Base-by-base conservation (phyloP, 83 land plant genomes). In the Picea mariana region DNA sequence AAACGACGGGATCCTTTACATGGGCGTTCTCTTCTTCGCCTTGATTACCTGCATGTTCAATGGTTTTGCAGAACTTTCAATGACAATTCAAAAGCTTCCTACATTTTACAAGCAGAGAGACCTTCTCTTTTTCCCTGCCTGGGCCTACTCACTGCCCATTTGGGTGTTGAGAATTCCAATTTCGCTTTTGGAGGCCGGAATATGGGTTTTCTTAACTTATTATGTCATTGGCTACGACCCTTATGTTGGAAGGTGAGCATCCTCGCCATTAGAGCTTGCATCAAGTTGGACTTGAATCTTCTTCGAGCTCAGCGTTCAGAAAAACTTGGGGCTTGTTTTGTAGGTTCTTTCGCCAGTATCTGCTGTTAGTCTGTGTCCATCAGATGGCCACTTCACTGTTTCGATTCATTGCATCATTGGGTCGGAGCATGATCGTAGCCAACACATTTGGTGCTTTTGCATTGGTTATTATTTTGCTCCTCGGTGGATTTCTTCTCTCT, bases 61-160 rank as follows among this genome's bases (percentile, higher is more conserved):
- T 81, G 95, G 95, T 26, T 88, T 87, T 85, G 3, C 3, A 34
- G 38, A 34, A 3, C 38, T 34, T 34, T 34, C 38, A 34, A 34
- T 34, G 38, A 34, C 91, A 8, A 82, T 90, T 40, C 12, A 63
- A 69, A 87, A 87, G 40, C 91, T 92, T 63, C 95, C 95, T n/a
- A n/a, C n/a, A n/a, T 92, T 92, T 81, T 92, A 88, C 88, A 92
- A 92, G 83, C 3, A 34, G 38, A 34, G 38, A 34, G 38, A 34
- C 38, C 38, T 34, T 34, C 38, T 0, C 38, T 34, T 92, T 65
- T 92, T 75, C 66, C 95, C 95, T 26, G 49, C 95, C 26, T 92
- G 95, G 95, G 93, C 95, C 72, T 90, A 84, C 61, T 58, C 92
- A 24, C 79, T 92, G 12, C 93, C 95, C 0, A 55, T 89, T 24